phyloP scores from a whole-genome alignment of 805 yeast genomes.

The Kodamaea neixiangensis region DNA sequence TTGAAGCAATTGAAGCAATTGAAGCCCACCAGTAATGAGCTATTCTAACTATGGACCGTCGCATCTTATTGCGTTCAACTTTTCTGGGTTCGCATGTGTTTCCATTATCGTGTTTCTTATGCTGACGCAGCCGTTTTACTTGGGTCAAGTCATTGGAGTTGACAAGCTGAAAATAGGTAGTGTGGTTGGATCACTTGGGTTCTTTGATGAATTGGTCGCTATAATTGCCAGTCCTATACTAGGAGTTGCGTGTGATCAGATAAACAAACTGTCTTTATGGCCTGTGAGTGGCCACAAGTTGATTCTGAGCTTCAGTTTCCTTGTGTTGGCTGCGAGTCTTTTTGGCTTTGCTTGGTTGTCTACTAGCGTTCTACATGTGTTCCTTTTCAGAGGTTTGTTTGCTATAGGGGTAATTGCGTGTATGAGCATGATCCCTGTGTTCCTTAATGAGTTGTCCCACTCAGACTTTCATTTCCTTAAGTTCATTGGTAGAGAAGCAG shows the following conservation, averaged over 20 bases:
- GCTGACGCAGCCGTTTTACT: constrained; percentile 43
- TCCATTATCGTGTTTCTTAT: constrained; percentile 40
- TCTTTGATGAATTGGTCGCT: constrained; percentile 60
- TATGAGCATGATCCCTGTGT: constrained; percentile 61
- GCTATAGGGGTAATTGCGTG: constrained; percentile 60
- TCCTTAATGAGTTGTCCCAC: constrained; percentile 55
- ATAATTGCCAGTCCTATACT: constrained; percentile 58
- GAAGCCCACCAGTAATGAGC: not conserved
- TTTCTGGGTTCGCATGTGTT: constrained; percentile 41
- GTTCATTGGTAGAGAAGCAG: constrained; percentile 14
- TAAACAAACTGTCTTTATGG: constrained; percentile 24
- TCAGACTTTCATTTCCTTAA: constrained; percentile 40
- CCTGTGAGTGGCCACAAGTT: constrained; percentile 52
- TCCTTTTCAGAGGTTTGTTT: constrained; percentile 54
- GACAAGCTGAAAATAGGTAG: constrained; percentile 30
- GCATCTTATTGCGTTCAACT: constrained; percentile 35
- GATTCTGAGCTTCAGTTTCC: constrained; percentile 50
- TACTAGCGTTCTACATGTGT: constrained; percentile 48
- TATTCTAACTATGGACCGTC: not conserved
- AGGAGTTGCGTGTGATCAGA: constrained; percentile 62
- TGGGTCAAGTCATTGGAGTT: constrained; percentile 33
- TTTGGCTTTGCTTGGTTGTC: constrained; percentile 47
- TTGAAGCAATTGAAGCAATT: too few relatives aligned
- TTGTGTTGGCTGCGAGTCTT: constrained; percentile 48
- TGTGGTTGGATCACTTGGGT: constrained; percentile 39